A percentile compares a stretch with the other conserved stretches of the same genome.
phyloP scores from a whole-genome alignment of 306 rosid genomes.

The Prunus padus region DNA sequence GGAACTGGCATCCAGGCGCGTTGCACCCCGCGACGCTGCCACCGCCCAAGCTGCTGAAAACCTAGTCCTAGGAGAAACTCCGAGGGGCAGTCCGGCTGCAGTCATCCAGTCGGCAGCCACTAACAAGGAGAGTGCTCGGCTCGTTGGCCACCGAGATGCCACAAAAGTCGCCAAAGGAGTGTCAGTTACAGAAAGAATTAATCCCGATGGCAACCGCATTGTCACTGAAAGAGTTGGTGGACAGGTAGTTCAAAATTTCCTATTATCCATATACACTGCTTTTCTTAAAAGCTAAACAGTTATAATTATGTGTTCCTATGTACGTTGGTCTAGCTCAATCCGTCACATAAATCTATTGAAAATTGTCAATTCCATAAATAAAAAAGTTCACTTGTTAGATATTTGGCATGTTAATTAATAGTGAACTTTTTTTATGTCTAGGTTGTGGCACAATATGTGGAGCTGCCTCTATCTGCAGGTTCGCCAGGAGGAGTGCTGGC shows the following conservation, averaged over 20 bases:
- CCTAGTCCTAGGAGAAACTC: constrained; percentile 47
- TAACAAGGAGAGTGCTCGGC: constrained; percentile 30
- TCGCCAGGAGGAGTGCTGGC: constrained; percentile 30
- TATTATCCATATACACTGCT: background rate
- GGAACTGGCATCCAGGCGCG: constrained; percentile 40
- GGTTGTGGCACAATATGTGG: constrained; percentile 51
- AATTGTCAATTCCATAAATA: too few relatives aligned
- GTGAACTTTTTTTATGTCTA: background rate
- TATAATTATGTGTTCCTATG: too few relatives aligned
- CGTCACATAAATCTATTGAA: too few relatives aligned
- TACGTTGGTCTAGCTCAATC: too few relatives aligned
- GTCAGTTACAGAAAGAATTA: constrained; percentile 23
- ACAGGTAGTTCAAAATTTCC: constrained; percentile 26
- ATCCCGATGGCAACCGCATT: constrained; percentile 35
- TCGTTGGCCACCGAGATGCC: constrained; percentile 21
- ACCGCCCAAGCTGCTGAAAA: constrained; percentile 63
- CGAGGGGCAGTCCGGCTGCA: constrained; percentile 51
- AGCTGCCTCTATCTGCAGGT: constrained; percentile 38
- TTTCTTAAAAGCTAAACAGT: too few relatives aligned
- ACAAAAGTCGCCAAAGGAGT: constrained; percentile 42
- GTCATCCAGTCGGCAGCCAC: constrained; percentile 69
- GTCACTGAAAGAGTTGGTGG: constrained; percentile 42
- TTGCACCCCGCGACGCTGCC: constrained; percentile 49
- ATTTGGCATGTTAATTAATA: background rate
- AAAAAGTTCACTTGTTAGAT: too few relatives aligned